These are phyloP conservation scores for Cordyceps farinosa DNA, from an alignment of 2,329 filamentous ascomycete genomes.

Conservation along the genomic window DNA sequence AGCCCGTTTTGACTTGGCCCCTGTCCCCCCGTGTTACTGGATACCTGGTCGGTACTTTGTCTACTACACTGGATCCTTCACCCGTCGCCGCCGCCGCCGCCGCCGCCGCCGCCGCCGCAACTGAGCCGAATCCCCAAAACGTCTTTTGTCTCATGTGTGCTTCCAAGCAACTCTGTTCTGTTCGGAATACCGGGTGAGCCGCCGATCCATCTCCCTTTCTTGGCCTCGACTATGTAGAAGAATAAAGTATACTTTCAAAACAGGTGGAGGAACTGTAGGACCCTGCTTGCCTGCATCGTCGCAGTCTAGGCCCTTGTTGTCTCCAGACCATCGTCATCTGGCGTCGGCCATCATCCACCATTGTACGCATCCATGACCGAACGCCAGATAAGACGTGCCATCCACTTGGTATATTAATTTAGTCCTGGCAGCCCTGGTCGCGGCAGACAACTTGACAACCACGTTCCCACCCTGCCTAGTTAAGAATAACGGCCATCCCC, in stretches of 20 bases:
- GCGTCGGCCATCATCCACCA: background rate
- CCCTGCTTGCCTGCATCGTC: slow-evolving; percentile 12
- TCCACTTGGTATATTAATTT: background rate
- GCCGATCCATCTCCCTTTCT: background rate
- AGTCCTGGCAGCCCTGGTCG: no score
- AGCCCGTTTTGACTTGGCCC: background rate
- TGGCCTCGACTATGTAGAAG: background rate
- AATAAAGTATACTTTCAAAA: background rate
- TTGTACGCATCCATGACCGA: background rate
- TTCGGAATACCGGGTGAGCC: background rate
- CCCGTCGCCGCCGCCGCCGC: background rate
- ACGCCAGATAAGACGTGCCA: slow-evolving; percentile 6
- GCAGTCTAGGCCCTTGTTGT: slow-evolving; percentile 3
- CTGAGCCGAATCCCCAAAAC: background rate
- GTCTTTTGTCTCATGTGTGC: slow-evolving; percentile 10
- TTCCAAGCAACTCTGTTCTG: background rate
- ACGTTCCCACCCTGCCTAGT: background rate
- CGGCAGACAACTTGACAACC: background rate
- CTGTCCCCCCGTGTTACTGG: background rate
- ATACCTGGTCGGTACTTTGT: slow-evolving; percentile 6
- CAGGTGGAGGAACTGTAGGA: background rate
- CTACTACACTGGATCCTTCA: slow-evolving; percentile 1
- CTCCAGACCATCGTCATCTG: slow-evolving; percentile 7
- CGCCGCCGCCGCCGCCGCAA: background rate
- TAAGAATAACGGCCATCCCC: background rate